Conservation (phyloP, 495 filamentous ascomycete species). For the Xanthoparmelia taractica region DNA sequence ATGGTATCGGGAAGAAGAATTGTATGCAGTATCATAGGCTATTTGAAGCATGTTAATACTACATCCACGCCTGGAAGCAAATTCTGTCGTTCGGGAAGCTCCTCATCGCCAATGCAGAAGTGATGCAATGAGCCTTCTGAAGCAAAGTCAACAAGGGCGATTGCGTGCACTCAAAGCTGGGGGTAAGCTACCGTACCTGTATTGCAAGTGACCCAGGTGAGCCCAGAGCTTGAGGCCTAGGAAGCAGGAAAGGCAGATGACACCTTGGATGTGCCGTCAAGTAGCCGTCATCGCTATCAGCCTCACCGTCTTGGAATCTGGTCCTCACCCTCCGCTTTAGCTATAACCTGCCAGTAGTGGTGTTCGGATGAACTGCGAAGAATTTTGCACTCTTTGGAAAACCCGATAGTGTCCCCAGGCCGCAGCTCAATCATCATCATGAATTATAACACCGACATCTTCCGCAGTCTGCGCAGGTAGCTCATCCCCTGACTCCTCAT, state of each 20-base stretch:
- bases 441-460: conserved; percentile 60
- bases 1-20: neutral
- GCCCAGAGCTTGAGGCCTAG: neutral
- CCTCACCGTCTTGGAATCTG: neutral
- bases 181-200: neutral
- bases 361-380: neutral
- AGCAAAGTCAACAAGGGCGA: neutral
- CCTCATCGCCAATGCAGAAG: neutral
- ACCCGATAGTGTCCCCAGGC: too few species aligned
- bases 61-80: neutral
- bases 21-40: neutral
- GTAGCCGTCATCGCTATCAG: neutral
- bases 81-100: neutral
- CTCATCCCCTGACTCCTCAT: conserved; percentile 18
- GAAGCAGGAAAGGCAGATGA: neutral
- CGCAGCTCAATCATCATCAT: conserved; percentile 55
- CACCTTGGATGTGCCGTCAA: neutral
- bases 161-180: neutral
- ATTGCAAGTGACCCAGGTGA: neutral
- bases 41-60: neutral
- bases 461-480: conserved; percentile 24
- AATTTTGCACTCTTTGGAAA: neutral
- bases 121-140: neutral
- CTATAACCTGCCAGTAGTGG: neutral
- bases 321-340: neutral